These are phyloP conservation scores for Apiotrichum laibachii DNA, from an alignment of 1,284 basidiomycete genomes.

Conservation along the genomic window DNA sequence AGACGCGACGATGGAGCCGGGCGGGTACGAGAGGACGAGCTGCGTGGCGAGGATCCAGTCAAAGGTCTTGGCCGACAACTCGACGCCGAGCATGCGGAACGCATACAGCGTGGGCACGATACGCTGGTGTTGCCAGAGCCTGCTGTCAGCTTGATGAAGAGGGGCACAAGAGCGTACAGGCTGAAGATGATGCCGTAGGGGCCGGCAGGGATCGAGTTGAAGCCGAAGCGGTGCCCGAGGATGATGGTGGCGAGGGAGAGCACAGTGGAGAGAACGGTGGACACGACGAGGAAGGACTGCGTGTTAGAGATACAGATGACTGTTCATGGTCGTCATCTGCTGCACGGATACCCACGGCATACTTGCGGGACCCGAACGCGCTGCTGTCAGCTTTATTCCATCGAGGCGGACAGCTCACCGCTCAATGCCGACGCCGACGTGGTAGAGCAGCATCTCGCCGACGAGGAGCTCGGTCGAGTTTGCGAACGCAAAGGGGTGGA, in stretches of 20 bases:
- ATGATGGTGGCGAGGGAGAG: constrained; percentile 65
- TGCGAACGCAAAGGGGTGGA: constrained; percentile 73
- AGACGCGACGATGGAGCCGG: constrained; percentile 62
- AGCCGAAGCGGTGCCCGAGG: constrained; percentile 61
- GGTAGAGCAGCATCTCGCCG: constrained; percentile 70
- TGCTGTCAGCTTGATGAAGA: constrained; percentile 34
- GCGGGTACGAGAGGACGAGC: constrained; percentile 66
- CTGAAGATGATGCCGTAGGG: constrained; percentile 62
- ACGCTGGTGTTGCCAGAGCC: constrained; percentile 75
- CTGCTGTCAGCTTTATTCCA: constrained; percentile 28
- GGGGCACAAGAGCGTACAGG: constrained; percentile 30
- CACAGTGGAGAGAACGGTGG: constrained; percentile 63
- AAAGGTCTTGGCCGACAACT: constrained; percentile 70
- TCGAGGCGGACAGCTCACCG: constrained; percentile 48
- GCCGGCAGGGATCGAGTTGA: constrained; percentile 72
- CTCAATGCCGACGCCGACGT: constrained; percentile 70
- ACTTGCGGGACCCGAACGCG: constrained; percentile 81
- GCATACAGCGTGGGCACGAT: constrained; percentile 72
- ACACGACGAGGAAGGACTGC: constrained; percentile 72
- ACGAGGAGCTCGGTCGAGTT: constrained; percentile 83
- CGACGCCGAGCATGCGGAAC: constrained; percentile 70
- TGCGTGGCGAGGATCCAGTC: constrained; percentile 65
- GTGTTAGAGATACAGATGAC: background rate
- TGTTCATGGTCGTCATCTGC: too few relatives aligned
- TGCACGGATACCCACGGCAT: constrained; percentile 64